A percentile compares a stretch with the other conserved stretches of the same genome.
These are phyloP conservation scores for Przewalskia tangutica DNA, from an alignment of 257 asterid species.

Conservation along the genomic window DNA sequence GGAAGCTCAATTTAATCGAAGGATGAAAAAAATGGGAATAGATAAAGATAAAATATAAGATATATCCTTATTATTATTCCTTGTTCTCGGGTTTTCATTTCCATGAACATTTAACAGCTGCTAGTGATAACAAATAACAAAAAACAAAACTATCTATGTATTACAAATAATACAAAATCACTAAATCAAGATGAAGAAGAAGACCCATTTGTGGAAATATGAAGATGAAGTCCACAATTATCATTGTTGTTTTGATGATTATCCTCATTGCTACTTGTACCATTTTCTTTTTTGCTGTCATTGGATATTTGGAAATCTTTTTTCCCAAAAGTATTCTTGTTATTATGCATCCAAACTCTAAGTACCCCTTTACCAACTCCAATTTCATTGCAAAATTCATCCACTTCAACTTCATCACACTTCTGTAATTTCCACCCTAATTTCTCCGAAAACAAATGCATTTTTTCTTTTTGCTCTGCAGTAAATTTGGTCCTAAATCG, in stretches of 20 bases:
- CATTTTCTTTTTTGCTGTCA: background rate
- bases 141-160: background rate
- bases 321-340: conserved; percentile 19
- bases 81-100: background rate
- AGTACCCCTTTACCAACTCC: conserved; percentile 24
- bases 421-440: conserved; percentile 19
- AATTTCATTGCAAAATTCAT: conserved; percentile 24
- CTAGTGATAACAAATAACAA: background rate
- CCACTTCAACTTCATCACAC: conserved; percentile 6
- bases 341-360: conserved; percentile 46
- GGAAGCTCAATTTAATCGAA: background rate
- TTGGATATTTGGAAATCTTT: background rate
- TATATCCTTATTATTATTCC: background rate
- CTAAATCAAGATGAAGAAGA: conserved; percentile 20
- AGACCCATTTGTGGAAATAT: conserved; percentile 6
- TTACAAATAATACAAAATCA: background rate
- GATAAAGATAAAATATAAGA: background rate
- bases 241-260: background rate
- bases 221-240: conserved; percentile 10
- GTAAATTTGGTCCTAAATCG: conserved; percentile 19
- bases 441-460: conserved; percentile 12
- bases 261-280: background rate
- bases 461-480: conserved; percentile 13
- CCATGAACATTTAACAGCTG: background rate
- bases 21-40: background rate